Conservation (phyloP, 192 early-diverging fungal genomes). For the Chytriomyces hyalinus region DNA sequence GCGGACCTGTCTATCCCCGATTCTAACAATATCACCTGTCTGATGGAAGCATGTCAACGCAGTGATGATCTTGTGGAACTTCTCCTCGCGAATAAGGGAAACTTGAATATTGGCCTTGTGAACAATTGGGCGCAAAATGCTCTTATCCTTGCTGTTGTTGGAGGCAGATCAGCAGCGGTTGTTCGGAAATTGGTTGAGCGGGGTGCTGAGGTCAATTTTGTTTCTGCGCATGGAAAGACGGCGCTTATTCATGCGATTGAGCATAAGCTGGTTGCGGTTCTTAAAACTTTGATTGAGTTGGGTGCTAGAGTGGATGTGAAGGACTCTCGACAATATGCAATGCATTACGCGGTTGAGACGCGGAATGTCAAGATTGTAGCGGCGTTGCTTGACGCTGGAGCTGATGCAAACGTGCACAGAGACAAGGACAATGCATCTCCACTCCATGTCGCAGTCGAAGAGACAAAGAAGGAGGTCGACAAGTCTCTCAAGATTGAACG, state of each 20-base stretch:
- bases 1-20: constrained; percentile 22
- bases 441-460: constrained; percentile 56
- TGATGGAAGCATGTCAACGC: constrained; percentile 11
- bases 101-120: constrained; percentile 23
- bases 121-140: constrained; percentile 35
- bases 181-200: constrained; percentile 29
- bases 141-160: constrained; percentile 37
- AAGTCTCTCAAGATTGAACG: constrained; percentile 54
- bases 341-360: constrained; percentile 51
- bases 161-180: constrained; percentile 3
- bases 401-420: constrained; percentile 16
- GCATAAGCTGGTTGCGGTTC: neutral
- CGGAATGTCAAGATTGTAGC: constrained; percentile 50
- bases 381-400: constrained; percentile 51
- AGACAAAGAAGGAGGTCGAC: constrained; percentile 53
- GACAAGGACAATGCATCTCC: constrained; percentile 46
- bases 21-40: neutral
- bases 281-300: constrained; percentile 21
- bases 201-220: constrained; percentile 36
- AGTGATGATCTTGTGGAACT: constrained; percentile 20
- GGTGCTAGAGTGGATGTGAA: constrained; percentile 41
- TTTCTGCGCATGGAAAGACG: constrained; percentile 11
- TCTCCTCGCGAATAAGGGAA: neutral
- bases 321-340: constrained; percentile 27
- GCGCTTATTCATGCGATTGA: constrained; percentile 35